These are phyloP conservation scores for Nemophila menziesii DNA, from an alignment of 257 asterid genomes.

Conservation along the genomic window DNA sequence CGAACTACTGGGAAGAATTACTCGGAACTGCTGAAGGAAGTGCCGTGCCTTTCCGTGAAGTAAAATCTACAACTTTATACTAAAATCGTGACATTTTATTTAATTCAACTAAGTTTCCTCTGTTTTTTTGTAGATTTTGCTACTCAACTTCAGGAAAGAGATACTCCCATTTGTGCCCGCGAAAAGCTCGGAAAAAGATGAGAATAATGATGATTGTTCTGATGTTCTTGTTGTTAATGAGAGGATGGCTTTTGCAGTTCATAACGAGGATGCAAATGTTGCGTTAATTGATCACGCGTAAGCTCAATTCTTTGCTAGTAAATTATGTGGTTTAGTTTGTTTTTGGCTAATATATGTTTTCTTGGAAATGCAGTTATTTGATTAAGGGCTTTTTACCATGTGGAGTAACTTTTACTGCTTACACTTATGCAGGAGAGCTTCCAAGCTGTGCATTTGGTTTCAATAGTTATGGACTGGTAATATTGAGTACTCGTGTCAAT, in stretches of 20 bases:
- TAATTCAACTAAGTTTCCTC: background rate
- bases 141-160: slow-evolving; percentile 79
- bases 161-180: slow-evolving; percentile 51
- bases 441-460: slow-evolving; percentile 94
- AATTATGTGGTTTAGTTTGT: too few relatives aligned
- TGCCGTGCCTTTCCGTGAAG: slow-evolving; percentile 56
- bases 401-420: slow-evolving; percentile 63
- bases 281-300: slow-evolving; percentile 81
- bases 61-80: slow-evolving; percentile 1
- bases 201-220: slow-evolving; percentile 54
- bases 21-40: slow-evolving; percentile 70
- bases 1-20: slow-evolving; percentile 69
- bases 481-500: too few relatives aligned
- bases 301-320: slow-evolving; percentile 6
- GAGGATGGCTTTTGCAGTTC: slow-evolving; percentile 75
- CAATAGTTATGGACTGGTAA: slow-evolving; percentile 72
- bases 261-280: slow-evolving; percentile 86
- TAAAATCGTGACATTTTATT: too few relatives aligned
- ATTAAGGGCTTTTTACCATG: slow-evolving; percentile 36
- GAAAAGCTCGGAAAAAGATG: slow-evolving; percentile 11
- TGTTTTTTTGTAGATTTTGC: slow-evolving; percentile 41
- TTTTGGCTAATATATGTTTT: background rate
- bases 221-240: slow-evolving; percentile 60
- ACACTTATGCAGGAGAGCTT: slow-evolving; percentile 93
- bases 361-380: slow-evolving; percentile 35